Percentiles rank a stretch among this genome's conserved stretches.
phyloP scores from a whole-genome alignment of 1,284 basidiomycete species.

The Rhodotorula sp. region DNA sequence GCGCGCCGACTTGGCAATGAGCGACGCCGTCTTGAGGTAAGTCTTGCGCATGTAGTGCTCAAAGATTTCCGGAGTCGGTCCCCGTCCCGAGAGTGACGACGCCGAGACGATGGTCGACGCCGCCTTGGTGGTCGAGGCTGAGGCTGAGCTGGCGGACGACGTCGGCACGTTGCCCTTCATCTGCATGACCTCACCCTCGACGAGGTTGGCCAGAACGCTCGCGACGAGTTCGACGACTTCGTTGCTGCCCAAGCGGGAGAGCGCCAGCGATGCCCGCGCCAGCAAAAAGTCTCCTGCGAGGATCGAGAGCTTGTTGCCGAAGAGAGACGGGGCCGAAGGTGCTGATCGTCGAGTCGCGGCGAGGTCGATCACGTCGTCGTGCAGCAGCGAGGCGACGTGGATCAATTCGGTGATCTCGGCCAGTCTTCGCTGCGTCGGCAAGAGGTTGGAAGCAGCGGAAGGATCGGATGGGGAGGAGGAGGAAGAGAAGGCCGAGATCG shows the following conservation, averaged over 20 bases:
- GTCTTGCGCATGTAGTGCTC: conserved; percentile 88
- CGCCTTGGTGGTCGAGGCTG: neutral
- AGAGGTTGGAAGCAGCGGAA: conserved; percentile 45
- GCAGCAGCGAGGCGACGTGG: conserved; percentile 90
- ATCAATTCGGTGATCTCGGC: conserved; percentile 99
- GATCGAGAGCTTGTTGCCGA: conserved; percentile 94
- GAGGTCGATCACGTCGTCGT: conserved; percentile 92
- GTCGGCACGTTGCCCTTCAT: conserved; percentile 55
- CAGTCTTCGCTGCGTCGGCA: conserved; percentile 86
- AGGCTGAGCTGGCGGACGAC: neutral
- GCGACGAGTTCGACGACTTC: conserved; percentile 94
- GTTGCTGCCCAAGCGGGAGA: conserved; percentile 78
- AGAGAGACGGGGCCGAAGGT: conserved; percentile 79
- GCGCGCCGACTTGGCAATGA: conserved; percentile 91
- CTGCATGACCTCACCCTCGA: conserved; percentile 94
- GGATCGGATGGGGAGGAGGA: conserved; percentile 2
- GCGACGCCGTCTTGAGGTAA: conserved; percentile 91
- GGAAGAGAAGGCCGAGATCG: conserved; percentile 30
- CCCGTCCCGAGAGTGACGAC: conserved; percentile 4
- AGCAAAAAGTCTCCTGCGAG: conserved; percentile 95
- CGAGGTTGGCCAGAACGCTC: conserved; percentile 89
- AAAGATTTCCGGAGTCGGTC: conserved; percentile 62
- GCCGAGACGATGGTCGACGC: neutral
- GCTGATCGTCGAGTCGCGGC: conserved; percentile 77
- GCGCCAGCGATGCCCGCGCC: conserved; percentile 82